These are phyloP conservation scores for Pythium volutum DNA, from an alignment of 352 stramenopile genomes.

Conservation along the genomic window DNA sequence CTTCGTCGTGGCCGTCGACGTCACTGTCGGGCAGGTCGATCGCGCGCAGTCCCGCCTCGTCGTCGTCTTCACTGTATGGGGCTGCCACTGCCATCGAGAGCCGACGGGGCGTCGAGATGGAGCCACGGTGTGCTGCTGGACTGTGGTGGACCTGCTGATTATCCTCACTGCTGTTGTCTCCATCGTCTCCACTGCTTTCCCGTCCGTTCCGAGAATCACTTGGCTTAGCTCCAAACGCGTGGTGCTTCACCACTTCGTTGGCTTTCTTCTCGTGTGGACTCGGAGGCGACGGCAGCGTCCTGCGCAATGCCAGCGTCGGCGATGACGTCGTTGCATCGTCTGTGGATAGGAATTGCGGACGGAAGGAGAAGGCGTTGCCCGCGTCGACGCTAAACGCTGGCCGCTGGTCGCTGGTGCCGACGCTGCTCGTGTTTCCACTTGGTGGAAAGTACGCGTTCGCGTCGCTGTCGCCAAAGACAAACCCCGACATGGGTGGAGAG, in stretches of 20 bases:
- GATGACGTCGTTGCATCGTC: neutral
- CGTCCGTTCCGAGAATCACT: neutral
- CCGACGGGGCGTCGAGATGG: slow-evolving; percentile 1
- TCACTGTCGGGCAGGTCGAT: slow-evolving; percentile 19
- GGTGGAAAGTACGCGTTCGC: neutral
- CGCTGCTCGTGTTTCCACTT: neutral
- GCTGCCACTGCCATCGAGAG: neutral
- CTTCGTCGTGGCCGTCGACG: neutral
- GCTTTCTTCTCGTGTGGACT: neutral
- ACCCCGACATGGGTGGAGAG: neutral
- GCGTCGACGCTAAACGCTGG: slow-evolving; percentile 15
- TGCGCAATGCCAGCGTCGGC: slow-evolving; percentile 8
- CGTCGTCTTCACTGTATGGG: neutral
- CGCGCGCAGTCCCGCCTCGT: neutral
- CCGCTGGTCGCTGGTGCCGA: neutral
- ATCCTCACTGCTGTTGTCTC: neutral
- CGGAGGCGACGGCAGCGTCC: slow-evolving; percentile 7
- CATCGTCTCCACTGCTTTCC: neutral
- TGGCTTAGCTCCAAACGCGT: neutral
- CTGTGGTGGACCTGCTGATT: slow-evolving; percentile 12
- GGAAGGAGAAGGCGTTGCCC: slow-evolving; percentile 20
- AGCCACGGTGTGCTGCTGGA: neutral
- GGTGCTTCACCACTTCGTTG: neutral
- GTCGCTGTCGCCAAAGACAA: neutral
- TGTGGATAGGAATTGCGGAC: slow-evolving; percentile 3